Base-by-base conservation (phyloP, 352 stramenopile genomes). In the Aphanomyces cochlioides region DNA sequence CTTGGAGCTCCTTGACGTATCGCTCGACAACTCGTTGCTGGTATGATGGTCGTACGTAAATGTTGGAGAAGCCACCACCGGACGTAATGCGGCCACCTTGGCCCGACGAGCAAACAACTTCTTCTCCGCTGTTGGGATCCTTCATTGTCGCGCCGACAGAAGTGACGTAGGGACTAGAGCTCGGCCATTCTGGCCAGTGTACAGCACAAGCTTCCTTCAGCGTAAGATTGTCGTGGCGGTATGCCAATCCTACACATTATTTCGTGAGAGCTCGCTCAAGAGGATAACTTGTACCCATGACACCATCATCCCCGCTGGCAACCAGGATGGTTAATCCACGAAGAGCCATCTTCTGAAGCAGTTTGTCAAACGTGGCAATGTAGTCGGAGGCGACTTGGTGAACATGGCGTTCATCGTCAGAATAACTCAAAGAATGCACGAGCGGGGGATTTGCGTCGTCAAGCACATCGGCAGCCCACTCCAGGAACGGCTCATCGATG, bases 401-500 rank as follows among this genome's bases (percentile, higher is more conserved):
- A 64, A 95, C 90, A 60, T 92, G 79, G 48, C 95, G 87, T 77
- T 97, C 89, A 47, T 96, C 84, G 69, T 96, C 89, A 8, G 92
- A 94, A 69, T 97, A 97, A 61, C 79, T 93, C 59, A 96, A 95
- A 1, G 89, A 96, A 5, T 96, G 77, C 1, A 98, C 87, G 47
- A 88, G 77, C 17, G 90, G 90, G 2, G 90, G 85, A 1, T 70
- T 73, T 12, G 92, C 81, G 66, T 89, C 74, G 21, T 75, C 75
- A 15, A 95, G 67, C 2, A 98, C 70, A 7, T 79, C 77, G 53
- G 96, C 63, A 10, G 74, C 77, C 61, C 92, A 96, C 67, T 87
- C 84, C 3, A 95, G 77, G 65, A 96, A 95, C 36, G 88, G 89
- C 65, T 96, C 88, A 71, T 95, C 84, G 37, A 91, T 73, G 7